Base-by-base conservation (phyloP, 352 stramenopile genomes). In the Phytophthora pini region DNA sequence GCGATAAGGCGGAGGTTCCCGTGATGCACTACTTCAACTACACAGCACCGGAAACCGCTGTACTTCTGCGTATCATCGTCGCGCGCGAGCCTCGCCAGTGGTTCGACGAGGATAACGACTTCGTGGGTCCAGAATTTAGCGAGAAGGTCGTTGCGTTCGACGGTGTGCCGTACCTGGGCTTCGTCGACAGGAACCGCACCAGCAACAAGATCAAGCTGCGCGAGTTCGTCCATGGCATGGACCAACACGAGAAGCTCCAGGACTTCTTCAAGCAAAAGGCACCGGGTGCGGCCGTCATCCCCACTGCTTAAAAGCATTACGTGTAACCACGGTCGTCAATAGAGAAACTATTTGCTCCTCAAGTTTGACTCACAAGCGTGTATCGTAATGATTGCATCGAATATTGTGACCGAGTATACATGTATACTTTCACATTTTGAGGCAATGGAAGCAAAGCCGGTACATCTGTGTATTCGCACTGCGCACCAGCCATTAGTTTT, bases 21-120 rank as follows among this genome's bases (percentile, higher is more conserved):
- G 72, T 87, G 41, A 84, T 86, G 59, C 80, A 93, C 68, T 93
- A 90, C 54, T 94, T 82, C 68, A 91, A 93, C 60, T 80, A 87
- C 59, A 79, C 82, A 20, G 86, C 86, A 9, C 79, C 84, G 0
- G 72, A 76, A 8, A 57, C 66, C 24, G 82, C 86, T 6, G 73
- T 91, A 43, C 17, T 94, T 48, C 34, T 94, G 45, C 77, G 74
- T 9, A 78, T 76, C 13, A 61, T 89, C 20, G 84, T 92, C 22
- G 80, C 86, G 46, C 78, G 80, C 51, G 76, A 88, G 49, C 66
- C 73, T 49, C 61, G 61, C 41, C 70, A 86, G 47, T 94, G 86
- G 86, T 91, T 92, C 56, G 84, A 91, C 31, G 86, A 87, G 57
- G 76, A 83, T 39, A 91, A 93, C 48, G 77, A 87, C 52, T 93